phyloP scores from a whole-genome alignment of 129 eudicot genomes.

The Arctium minus region DNA sequence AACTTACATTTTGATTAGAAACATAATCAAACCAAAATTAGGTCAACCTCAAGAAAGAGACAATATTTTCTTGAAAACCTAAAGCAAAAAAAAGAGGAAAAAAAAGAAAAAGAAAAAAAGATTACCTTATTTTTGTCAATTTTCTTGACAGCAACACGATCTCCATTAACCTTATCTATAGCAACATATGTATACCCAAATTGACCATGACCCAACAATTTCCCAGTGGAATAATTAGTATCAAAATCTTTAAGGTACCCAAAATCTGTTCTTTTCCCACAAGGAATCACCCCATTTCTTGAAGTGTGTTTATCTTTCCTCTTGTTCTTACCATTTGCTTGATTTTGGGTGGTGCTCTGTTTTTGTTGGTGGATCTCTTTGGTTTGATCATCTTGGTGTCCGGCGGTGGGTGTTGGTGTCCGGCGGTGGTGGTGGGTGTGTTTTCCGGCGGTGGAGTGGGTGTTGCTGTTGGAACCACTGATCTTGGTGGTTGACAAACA shows the following conservation, averaged over 20 bases:
- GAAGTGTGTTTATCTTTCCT: slow-evolving; percentile 8
- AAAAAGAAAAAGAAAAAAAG: not conserved
- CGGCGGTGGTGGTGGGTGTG: slow-evolving; percentile 15
- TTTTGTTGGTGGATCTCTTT: slow-evolving; percentile 15
- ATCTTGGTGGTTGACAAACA: slow-evolving; percentile 36
- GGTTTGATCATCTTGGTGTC: not conserved
- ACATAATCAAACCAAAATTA: not conserved
- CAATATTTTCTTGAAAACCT: not conserved
- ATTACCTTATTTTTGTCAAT: slow-evolving; percentile 88
- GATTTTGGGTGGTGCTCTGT: not conserved
- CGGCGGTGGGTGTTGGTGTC: slow-evolving; percentile 2
- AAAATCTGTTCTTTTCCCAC: slow-evolving; percentile 89
- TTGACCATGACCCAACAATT: slow-evolving; percentile 99
- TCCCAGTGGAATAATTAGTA: slow-evolving; percentile 57
- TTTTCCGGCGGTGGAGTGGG: slow-evolving; percentile 17
- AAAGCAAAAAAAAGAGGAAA: not conserved
- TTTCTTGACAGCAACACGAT: slow-evolving; percentile 97
- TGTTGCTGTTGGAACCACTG: slow-evolving; percentile 33
- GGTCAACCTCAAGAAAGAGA: not conserved
- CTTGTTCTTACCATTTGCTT: not conserved
- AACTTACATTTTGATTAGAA: not conserved
- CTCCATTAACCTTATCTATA: slow-evolving; percentile 67
- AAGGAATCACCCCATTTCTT: slow-evolving; percentile 43
- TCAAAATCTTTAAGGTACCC: slow-evolving; percentile 89
- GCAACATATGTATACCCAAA: slow-evolving; percentile 98